phyloP scores from a whole-genome alignment of 1,284 basidiomycete species.

The Ganoderma sinense region DNA sequence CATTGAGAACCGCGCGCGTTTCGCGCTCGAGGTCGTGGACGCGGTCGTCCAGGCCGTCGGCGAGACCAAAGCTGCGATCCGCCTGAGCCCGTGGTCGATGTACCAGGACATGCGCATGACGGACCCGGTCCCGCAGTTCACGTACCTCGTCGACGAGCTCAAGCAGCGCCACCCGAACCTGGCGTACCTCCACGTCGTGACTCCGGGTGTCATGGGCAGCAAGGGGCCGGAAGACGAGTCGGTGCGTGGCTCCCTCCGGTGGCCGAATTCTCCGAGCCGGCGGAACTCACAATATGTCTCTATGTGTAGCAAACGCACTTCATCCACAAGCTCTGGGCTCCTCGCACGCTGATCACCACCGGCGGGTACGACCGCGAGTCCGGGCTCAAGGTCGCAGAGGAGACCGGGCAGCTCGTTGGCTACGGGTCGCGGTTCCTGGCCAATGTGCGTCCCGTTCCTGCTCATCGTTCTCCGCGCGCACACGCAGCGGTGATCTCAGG shows the following conservation, averaged over 20 bases:
- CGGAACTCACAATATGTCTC: neutral
- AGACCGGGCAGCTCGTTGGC: constrained; percentile 47
- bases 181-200: constrained; percentile 61
- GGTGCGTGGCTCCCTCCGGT: constrained; percentile 3
- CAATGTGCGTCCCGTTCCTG: constrained; percentile 40
- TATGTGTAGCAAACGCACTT: constrained; percentile 26
- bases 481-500: too few relatives aligned
- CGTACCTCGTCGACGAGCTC: constrained; percentile 46
- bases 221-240: constrained; percentile 16
- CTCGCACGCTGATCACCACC: constrained; percentile 41
- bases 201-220: constrained; percentile 40
- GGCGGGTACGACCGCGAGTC: constrained; percentile 35
- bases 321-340: constrained; percentile 39
- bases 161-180: constrained; percentile 51
- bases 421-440: constrained; percentile 56
- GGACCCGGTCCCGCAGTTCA: constrained; percentile 54
- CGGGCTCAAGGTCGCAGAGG: constrained; percentile 37
- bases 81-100: constrained; percentile 23
- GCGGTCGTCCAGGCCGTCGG: constrained; percentile 50
- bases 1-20: constrained; percentile 59
- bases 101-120: constrained; percentile 40
- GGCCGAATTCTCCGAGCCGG: neutral
- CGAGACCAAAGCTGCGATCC: constrained; percentile 51
- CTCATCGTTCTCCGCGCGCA: too few relatives aligned
- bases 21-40: constrained; percentile 56